These are phyloP conservation scores for Ramaria rubella DNA, from an alignment of 768 basidiomycete species.

Conservation along the genomic window DNA sequence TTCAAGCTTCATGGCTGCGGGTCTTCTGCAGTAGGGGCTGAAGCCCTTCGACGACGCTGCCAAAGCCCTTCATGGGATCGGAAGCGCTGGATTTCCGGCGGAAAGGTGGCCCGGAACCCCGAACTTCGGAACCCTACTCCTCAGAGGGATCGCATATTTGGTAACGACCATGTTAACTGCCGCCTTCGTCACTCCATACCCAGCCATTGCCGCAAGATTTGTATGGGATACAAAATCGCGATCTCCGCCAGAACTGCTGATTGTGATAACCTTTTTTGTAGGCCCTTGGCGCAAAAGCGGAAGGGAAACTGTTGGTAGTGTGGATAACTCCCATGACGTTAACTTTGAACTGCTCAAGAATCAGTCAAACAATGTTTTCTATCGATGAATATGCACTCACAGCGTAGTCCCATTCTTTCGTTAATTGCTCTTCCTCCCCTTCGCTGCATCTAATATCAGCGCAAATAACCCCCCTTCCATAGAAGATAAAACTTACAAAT, in stretches of 20 bases:
- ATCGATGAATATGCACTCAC: constrained; percentile 1
- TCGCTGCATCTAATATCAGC: background rate
- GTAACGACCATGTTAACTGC: constrained; percentile 32
- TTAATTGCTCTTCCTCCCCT: constrained; percentile 13
- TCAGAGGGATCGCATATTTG: constrained; percentile 30
- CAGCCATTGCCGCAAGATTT: constrained; percentile 8
- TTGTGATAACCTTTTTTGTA: constrained; percentile 31
- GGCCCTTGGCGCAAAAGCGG: constrained; percentile 30
- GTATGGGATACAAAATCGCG: constrained; percentile 18
- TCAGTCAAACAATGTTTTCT: background rate
- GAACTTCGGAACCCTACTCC: too few species aligned
- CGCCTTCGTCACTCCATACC: constrained; percentile 34
- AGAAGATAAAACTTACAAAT: background rate
- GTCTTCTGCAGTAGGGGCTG: too few species aligned
- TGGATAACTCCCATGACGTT: constrained; percentile 33
- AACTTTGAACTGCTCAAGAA: constrained; percentile 18
- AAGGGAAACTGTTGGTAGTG: constrained; percentile 33
- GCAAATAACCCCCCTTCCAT: background rate
- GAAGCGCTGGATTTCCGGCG: too few species aligned
- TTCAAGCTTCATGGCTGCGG: too few species aligned
- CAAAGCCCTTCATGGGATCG: too few species aligned
- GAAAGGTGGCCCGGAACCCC: too few species aligned
- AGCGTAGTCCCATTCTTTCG: constrained; percentile 17
- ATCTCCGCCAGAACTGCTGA: constrained; percentile 25
- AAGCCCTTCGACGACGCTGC: too few species aligned